phyloP scores from a whole-genome alignment of 805 yeast species.

The Metschnikowia lunata region DNA sequence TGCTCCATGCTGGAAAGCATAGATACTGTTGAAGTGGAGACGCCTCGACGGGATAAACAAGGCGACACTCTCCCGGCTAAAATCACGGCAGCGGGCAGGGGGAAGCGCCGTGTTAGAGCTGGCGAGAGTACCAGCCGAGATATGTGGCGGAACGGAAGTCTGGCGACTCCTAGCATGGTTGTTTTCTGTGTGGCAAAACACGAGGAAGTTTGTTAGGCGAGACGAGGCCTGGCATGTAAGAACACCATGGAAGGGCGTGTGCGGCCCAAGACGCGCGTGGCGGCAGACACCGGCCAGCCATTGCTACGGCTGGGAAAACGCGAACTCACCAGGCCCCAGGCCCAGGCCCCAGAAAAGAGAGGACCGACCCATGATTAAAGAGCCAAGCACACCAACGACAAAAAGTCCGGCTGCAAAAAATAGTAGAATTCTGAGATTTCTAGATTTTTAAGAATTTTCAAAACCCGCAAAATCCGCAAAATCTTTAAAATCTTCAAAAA shows the following conservation, averaged over 20 bases:
- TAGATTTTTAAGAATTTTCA: no score
- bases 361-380: no score
- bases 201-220: background rate
- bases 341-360: no score
- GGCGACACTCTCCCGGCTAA: background rate
- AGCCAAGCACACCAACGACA: no score
- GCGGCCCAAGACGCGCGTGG: constrained; percentile 1
- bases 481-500: no score
- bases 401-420: no score
- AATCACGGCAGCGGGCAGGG: background rate
- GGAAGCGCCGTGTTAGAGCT: background rate
- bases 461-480: no score
- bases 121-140: background rate
- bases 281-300: background rate
- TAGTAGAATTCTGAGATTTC: no score
- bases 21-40: constrained; percentile 25
- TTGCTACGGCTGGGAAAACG: background rate
- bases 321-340: no score
- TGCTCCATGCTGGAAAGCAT: constrained; percentile 57
- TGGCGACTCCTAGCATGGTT: constrained; percentile 7
- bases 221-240: background rate
- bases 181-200: background rate
- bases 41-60: constrained; percentile 7
- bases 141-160: constrained; percentile 6
- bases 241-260: constrained; percentile 15